Evolutionary conservation across 108 stramenopile species (phyloP).

Genomic region (Nitzschia palea): DNA sequence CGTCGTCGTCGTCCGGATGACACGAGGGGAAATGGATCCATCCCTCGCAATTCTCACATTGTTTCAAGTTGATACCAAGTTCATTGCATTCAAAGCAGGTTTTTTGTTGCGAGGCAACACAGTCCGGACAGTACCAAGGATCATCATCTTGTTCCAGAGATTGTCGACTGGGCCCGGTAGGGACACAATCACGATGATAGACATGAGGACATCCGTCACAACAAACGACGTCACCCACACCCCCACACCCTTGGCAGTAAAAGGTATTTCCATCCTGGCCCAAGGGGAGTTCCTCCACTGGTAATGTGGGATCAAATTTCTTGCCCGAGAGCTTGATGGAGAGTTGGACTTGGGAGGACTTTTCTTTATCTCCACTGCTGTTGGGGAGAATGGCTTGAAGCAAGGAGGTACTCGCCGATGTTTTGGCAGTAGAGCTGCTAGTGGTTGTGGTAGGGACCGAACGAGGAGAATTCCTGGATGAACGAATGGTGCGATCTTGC

Average conservation of each 20-base stretch:
- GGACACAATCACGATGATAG: slow-evolving; percentile 72
- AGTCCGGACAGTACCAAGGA: slow-evolving; percentile 85
- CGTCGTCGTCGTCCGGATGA: not conserved
- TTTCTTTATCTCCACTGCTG: not conserved
- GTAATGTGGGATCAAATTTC: not conserved
- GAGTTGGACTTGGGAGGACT: not conserved
- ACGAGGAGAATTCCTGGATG: not conserved
- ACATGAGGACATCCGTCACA: slow-evolving; percentile 85
- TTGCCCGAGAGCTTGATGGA: not conserved
- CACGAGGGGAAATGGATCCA: slow-evolving; percentile 18
- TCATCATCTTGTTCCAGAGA: slow-evolving; percentile 72
- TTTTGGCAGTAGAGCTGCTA: not conserved
- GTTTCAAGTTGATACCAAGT: not conserved
- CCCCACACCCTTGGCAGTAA: slow-evolving; percentile 64
- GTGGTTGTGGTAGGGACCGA: not conserved
- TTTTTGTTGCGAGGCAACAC: slow-evolving; percentile 31
- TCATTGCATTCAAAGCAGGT: slow-evolving; percentile 17
- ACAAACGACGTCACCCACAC: slow-evolving; percentile 80
- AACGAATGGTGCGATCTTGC: not conserved
- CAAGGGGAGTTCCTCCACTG: not conserved
- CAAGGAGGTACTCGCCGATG: not conserved
- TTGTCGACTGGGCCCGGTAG: slow-evolving; percentile 42
- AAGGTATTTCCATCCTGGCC: slow-evolving; percentile 80
- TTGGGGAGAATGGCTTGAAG: not conserved
- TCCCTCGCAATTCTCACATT: slow-evolving; percentile 2